These are phyloP conservation scores for Eimeria zaria DNA, from an alignment of 169 alveolate genomes.

Conservation along the genomic window DNA sequence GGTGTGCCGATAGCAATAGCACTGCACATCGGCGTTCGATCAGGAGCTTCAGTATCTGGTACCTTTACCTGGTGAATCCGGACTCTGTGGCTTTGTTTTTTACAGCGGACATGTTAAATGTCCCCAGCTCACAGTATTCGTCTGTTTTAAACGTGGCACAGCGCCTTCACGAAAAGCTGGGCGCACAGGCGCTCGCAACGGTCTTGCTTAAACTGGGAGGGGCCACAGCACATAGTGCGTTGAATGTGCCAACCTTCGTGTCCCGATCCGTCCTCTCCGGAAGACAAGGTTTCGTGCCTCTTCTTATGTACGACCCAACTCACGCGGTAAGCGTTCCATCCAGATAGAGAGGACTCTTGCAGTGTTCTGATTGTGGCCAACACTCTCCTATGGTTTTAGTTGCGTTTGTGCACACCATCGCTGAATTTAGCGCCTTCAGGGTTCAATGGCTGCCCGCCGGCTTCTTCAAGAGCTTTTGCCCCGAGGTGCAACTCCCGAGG, in stretches of 20 bases:
- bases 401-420: not conserved
- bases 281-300: conserved; percentile 61
- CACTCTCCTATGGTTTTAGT: not conserved
- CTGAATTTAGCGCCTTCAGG: conserved; percentile 44
- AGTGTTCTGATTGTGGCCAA: not conserved
- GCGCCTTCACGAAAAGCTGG: conserved; percentile 45
- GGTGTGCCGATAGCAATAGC: conserved; percentile 12
- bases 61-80: not conserved
- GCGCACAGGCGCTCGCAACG: conserved; percentile 67
- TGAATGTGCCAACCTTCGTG: not conserved
- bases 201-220: conserved; percentile 63
- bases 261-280: conserved; percentile 59
- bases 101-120: conserved; percentile 65
- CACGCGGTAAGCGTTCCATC: conserved; percentile 33
- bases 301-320: conserved; percentile 55
- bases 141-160: conserved; percentile 36
- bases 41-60: not conserved
- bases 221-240: conserved; percentile 18
- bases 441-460: conserved; percentile 69
- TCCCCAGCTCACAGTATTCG: conserved; percentile 43
- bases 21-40: not conserved
- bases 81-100: not conserved
- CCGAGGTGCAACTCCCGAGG: conserved; percentile 56
- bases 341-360: not conserved
- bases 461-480: conserved; percentile 34